These are phyloP conservation scores for Penicillium maclennaniae DNA, from an alignment of 495 filamentous ascomycete genomes.

Conservation along the genomic window DNA sequence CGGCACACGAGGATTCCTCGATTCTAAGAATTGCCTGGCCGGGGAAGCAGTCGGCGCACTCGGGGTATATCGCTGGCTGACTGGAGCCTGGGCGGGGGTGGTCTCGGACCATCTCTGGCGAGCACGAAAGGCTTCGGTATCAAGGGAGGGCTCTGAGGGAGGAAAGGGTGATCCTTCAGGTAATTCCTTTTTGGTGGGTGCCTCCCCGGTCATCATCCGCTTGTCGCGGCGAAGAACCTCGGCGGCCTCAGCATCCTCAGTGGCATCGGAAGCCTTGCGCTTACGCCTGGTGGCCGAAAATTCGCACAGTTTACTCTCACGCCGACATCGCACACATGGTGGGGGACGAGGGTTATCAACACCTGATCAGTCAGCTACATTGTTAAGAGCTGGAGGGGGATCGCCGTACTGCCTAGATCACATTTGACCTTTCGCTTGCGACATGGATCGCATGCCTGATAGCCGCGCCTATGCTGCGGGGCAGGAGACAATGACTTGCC, in stretches of 20 bases:
- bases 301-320: conserved; percentile 91
- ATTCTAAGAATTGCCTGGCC: conserved; percentile 28
- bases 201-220: conserved; percentile 46
- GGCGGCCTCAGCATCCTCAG: conserved; percentile 39
- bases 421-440: conserved; percentile 89
- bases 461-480: conserved; percentile 66
- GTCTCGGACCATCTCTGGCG: conserved; percentile 36
- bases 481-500: conserved; percentile 32
- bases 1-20: conserved; percentile 25
- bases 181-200: conserved; percentile 27
- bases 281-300: conserved; percentile 96
- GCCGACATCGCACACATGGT: conserved; percentile 87
- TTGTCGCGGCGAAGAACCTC: conserved; percentile 50
- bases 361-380: conserved; percentile 27
- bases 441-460: conserved; percentile 88
- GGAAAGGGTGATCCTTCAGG: conserved; percentile 29
- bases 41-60: conserved; percentile 23
- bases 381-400: conserved; percentile 3
- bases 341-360: conserved; percentile 93
- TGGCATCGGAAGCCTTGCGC: conserved; percentile 68
- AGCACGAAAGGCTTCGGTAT: conserved; percentile 23
- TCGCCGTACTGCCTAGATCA: conserved; percentile 68
- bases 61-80: conserved; percentile 24
- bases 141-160: conserved; percentile 25
- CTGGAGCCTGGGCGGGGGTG: conserved; percentile 7